Evolutionary conservation across 768 basidiomycete genomes (phyloP).

Genomic region (Pulveroboletus sp.): DNA sequence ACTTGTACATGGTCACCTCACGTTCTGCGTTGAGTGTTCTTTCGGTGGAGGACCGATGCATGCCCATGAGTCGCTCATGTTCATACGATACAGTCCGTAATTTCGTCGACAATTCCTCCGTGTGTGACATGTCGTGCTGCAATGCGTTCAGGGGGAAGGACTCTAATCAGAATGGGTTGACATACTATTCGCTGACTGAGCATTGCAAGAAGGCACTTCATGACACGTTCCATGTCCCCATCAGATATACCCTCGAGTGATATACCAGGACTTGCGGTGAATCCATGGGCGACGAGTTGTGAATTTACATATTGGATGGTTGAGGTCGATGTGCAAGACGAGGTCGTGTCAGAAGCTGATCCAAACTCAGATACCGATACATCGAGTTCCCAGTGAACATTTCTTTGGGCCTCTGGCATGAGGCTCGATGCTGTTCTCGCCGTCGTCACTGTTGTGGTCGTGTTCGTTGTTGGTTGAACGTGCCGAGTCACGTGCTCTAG

Average conservation of each 20-base stretch:
- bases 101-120: slow-evolving; percentile 72
- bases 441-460: slow-evolving; percentile 15
- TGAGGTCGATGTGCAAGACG: slow-evolving; percentile 47
- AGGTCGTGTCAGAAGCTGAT: slow-evolving; percentile 41
- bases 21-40: slow-evolving; percentile 68
- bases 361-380: slow-evolving; percentile 39
- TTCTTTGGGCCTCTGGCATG: neutral
- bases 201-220: slow-evolving; percentile 74
- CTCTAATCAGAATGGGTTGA: slow-evolving; percentile 12
- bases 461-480: slow-evolving; percentile 21
- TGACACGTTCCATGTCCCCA: slow-evolving; percentile 49
- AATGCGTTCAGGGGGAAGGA: slow-evolving; percentile 13
- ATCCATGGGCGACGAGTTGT: slow-evolving; percentile 82
- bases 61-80: slow-evolving; percentile 64
- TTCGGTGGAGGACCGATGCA: slow-evolving; percentile 58
- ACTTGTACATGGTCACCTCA: slow-evolving; percentile 70
- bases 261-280: slow-evolving; percentile 57
- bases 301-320: slow-evolving; percentile 76
- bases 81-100: slow-evolving; percentile 76
- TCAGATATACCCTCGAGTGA: slow-evolving; percentile 60
- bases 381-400: slow-evolving; percentile 51
- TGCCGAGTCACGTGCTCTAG: slow-evolving; percentile 25
- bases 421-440: neutral
- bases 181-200: slow-evolving; percentile 74
- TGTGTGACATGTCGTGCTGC: slow-evolving; percentile 72